Evolutionary conservation across 2,329 filamentous ascomycete genomes (phyloP).

Genomic region (Aspergillus terreus): DNA sequence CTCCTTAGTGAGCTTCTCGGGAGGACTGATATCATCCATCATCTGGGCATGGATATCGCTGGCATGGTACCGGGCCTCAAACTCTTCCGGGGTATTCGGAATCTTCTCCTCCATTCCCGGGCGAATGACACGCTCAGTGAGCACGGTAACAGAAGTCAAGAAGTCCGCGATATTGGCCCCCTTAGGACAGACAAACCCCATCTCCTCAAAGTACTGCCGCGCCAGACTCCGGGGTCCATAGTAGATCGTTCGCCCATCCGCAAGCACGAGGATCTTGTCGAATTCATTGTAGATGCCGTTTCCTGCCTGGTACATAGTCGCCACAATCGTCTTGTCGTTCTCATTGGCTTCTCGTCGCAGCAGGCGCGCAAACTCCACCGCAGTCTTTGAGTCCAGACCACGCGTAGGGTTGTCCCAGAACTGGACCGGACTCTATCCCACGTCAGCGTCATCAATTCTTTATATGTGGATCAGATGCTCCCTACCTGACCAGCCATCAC

Average conservation of each 20-base stretch:
- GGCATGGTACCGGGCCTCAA: slow-evolving; percentile 49
- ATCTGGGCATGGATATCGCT: slow-evolving; percentile 51
- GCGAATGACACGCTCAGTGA: slow-evolving; percentile 43
- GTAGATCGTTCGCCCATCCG: slow-evolving; percentile 61
- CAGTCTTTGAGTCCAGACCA: slow-evolving; percentile 63
- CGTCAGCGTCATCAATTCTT: too few species aligned
- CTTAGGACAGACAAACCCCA: slow-evolving; percentile 60
- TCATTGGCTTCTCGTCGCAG: slow-evolving; percentile 60
- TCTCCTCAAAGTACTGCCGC: slow-evolving; percentile 57
- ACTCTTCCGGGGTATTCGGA: slow-evolving; percentile 34
- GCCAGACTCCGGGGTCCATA: slow-evolving; percentile 59
- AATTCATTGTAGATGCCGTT: slow-evolving; percentile 66
- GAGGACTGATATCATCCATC: slow-evolving; percentile 42
- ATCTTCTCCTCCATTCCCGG: slow-evolving; percentile 28
- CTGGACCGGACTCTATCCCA: slow-evolving; percentile 45
- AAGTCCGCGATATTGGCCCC: slow-evolving; percentile 64
- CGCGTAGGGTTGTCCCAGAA: slow-evolving; percentile 66
- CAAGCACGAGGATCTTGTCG: slow-evolving; percentile 65
- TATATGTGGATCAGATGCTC: not conserved
- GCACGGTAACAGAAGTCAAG: slow-evolving; percentile 61
- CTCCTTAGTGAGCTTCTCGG: slow-evolving; percentile 27
- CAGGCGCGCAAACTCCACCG: slow-evolving; percentile 56
- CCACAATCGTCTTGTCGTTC: slow-evolving; percentile 55
- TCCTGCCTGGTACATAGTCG: slow-evolving; percentile 65
- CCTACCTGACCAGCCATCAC: slow-evolving; percentile 49